A percentile compares a stretch with the other conserved stretches of the same genome.
Conservation (phyloP, 805 yeast species). For the Starmerella cellae region DNA sequence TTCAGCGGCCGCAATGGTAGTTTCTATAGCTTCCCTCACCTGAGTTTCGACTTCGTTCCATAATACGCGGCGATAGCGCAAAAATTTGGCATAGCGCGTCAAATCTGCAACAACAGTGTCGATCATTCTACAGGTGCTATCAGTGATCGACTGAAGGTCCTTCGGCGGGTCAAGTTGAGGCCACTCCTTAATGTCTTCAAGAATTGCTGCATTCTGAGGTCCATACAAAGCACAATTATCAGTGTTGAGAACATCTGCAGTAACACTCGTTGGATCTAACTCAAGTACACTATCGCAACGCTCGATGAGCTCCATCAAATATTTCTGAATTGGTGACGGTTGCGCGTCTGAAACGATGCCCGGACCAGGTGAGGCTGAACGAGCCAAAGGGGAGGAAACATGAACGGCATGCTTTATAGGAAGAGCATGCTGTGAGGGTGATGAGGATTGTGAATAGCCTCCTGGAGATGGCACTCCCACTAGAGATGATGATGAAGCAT, state of each 20-base stretch:
- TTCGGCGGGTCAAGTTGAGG: slow-evolving; percentile 4
- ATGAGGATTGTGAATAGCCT: too few relatives aligned
- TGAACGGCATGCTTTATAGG: slow-evolving; percentile 18
- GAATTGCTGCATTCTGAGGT: slow-evolving; percentile 6
- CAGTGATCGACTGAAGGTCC: not conserved
- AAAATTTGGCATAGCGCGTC: slow-evolving; percentile 13
- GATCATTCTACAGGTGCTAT: slow-evolving; percentile 4
- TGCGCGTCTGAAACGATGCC: not conserved
- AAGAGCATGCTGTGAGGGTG: not conserved
- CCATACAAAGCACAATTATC: slow-evolving; percentile 5
- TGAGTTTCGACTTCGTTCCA: slow-evolving; percentile 19
- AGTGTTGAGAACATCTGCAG: slow-evolving; percentile 1
- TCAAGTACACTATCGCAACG: slow-evolving; percentile 14
- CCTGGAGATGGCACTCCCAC: not conserved
- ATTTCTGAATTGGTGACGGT: not conserved
- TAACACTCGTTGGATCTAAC: slow-evolving; percentile 19
- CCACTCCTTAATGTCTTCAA: slow-evolving; percentile 3
- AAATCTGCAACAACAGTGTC: slow-evolving; percentile 8
- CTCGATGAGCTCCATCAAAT: slow-evolving; percentile 2
- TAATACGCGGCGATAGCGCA: slow-evolving; percentile 12
- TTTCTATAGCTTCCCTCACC: slow-evolving; percentile 17
- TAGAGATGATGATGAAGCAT: not conserved
- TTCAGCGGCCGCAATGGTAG: slow-evolving; percentile 19
- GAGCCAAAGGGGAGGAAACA: slow-evolving; percentile 22
- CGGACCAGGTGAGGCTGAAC: slow-evolving; percentile 1